Evolutionary conservation across 106 monocot genomes (phyloP), one percentile per base, ranked within the genome.

Genomic region (Cymbidium sinense): DNA sequence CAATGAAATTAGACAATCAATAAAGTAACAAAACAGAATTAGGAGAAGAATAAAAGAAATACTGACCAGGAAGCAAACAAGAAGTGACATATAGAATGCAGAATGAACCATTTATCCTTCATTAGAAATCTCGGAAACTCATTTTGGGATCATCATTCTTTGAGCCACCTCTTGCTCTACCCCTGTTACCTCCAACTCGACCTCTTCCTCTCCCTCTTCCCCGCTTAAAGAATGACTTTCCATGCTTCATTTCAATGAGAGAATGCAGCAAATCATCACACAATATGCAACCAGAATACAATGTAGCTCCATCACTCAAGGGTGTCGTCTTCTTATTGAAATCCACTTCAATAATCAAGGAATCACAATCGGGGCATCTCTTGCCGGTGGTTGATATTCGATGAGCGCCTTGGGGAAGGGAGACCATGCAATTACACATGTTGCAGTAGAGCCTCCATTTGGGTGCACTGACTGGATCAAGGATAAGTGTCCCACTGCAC

Each of bases 261-360:
- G 94, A 91, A 79, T 94, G 96, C 55, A 98, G 76, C 33, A 98
- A 75, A 21, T 98, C 96, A 50, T 98, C 96, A 77, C 96, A 98
- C 77, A 98, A 79, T 71, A 98, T 92, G 73, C 96, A 98, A 0
- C 94, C 96, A 39, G 75, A 78, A 79, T 98, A 79, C 70, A 94
- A 67, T 15, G 96, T 98, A 0, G 84, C 85, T 33, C 94, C 96
- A 77, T 85, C 90, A 37, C 43, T 64, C 20, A 98, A 77, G 1
- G 94, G 91, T 27, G 93, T 90, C 10, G 88, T 85, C 78, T 94
- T 98, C 88, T 98, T 94, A 78, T 94, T 98, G 73, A 98, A 98
- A 61, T 98, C 94, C 43, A 98, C 96, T 55, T 98, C 91, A 18
- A 98, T 83, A 34, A 98, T 89, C 5, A 83, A 79, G 0, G 96